Conservation (phyloP, 306 rosid genomes). For the Prunus mongolica region DNA sequence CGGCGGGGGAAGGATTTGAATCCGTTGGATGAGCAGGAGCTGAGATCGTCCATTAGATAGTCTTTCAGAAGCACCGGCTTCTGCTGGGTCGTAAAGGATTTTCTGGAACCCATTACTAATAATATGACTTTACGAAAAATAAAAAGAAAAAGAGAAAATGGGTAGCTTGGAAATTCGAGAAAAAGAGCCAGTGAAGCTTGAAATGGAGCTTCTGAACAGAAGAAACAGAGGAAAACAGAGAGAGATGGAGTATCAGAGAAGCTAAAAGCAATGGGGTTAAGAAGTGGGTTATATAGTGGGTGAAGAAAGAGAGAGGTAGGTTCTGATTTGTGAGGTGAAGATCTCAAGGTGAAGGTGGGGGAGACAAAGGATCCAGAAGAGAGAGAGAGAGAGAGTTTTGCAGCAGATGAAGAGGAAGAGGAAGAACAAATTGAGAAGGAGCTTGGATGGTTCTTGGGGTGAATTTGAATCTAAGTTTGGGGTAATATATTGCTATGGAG, state of each 20-base stretch:
- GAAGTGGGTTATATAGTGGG: not conserved
- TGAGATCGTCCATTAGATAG: constrained; percentile 59
- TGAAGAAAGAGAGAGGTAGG: constrained; percentile 17
- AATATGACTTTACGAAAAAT: too few species aligned
- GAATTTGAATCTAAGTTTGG: constrained; percentile 24
- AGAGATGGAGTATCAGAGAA: too few species aligned
- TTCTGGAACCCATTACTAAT: not conserved
- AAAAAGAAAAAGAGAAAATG: not conserved
- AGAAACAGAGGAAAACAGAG: too few species aligned
- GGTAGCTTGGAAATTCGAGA: not conserved
- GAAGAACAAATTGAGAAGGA: constrained; percentile 7
- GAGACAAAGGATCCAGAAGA: not conserved
- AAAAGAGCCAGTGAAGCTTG: not conserved
- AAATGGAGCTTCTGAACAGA: too few species aligned
- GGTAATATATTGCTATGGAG: constrained; percentile 18
- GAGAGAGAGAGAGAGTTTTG: not conserved
- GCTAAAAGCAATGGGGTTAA: not conserved
- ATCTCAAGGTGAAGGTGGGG: constrained; percentile 14
- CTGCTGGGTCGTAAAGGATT: not conserved
- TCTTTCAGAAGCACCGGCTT: constrained; percentile 55
- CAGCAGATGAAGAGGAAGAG: constrained; percentile 6
- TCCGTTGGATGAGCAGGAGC: constrained; percentile 79
- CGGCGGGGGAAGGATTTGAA: constrained; percentile 75
- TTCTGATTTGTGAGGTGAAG: constrained; percentile 14
- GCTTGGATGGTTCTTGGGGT: constrained; percentile 31